phyloP scores from a whole-genome alignment of 768 basidiomycete genomes.

The Naganishia antarctica region DNA sequence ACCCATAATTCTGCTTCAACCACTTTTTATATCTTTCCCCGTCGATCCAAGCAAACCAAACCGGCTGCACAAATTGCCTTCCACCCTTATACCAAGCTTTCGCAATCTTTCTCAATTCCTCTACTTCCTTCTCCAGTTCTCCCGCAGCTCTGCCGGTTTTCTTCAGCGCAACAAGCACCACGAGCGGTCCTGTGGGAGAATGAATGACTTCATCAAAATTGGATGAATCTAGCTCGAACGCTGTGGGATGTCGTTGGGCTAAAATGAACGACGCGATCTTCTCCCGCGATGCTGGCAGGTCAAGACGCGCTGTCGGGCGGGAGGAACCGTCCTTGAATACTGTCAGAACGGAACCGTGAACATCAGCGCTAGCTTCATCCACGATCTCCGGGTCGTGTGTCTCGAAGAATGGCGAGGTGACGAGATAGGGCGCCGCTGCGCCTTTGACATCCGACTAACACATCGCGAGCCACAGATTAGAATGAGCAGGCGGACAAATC shows the following conservation, averaged over 20 bases:
- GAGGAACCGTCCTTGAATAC: slow-evolving; percentile 62
- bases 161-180: slow-evolving; percentile 61
- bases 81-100: slow-evolving; percentile 59
- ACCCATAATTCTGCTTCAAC: slow-evolving; percentile 86
- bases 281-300: slow-evolving; percentile 46
- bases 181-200: slow-evolving; percentile 65
- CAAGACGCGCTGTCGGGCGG: slow-evolving; percentile 52
- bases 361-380: slow-evolving; percentile 39
- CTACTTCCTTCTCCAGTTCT: slow-evolving; percentile 52
- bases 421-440: slow-evolving; percentile 56
- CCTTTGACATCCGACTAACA: slow-evolving; percentile 58
- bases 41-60: slow-evolving; percentile 89
- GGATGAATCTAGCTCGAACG: slow-evolving; percentile 68
- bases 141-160: slow-evolving; percentile 29
- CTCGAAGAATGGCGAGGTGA: slow-evolving; percentile 56
- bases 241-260: slow-evolving; percentile 65
- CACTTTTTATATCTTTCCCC: slow-evolving; percentile 74
- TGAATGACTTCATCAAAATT: slow-evolving; percentile 85
- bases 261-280: slow-evolving; percentile 60
- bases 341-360: slow-evolving; percentile 53
- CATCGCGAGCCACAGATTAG: slow-evolving; percentile 26
- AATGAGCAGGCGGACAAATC: slow-evolving; percentile 36
- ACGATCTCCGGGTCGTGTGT: slow-evolving; percentile 51
- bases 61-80: slow-evolving; percentile 48
- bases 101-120: slow-evolving; percentile 56